phyloP scores from a whole-genome alignment of 768 basidiomycete genomes.

The Candolleomyces efflorescens region DNA sequence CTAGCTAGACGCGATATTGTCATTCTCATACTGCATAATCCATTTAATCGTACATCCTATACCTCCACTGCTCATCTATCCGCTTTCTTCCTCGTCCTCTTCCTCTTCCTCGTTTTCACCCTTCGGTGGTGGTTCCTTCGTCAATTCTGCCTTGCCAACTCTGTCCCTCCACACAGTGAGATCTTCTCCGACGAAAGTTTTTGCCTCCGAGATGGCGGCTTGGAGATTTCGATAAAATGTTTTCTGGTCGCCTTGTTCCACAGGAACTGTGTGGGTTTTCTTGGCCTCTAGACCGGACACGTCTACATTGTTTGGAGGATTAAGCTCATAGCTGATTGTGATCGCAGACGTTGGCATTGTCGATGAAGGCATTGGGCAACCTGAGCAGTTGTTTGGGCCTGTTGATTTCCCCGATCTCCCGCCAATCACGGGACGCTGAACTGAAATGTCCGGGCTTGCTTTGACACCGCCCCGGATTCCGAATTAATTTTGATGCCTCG shows the following conservation, averaged over 20 bases:
- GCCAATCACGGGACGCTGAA: too few species aligned
- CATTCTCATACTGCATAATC: neutral
- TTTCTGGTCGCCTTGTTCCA: constrained; percentile 18
- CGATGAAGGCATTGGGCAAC: constrained; percentile 17
- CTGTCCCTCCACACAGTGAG: constrained; percentile 73
- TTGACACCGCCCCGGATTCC: neutral
- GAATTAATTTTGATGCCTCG: neutral
- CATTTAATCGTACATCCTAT: neutral
- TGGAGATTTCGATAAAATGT: constrained; percentile 50
- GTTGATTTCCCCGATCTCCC: constrained; percentile 8
- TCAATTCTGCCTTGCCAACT: constrained; percentile 59
- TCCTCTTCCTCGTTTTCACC: constrained; percentile 46
- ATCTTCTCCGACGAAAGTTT: constrained; percentile 55
- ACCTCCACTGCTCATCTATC: neutral
- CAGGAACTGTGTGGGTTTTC: constrained; percentile 16
- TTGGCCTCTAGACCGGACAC: constrained; percentile 13
- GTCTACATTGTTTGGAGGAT: constrained; percentile 31
- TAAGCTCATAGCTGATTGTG: constrained; percentile 39
- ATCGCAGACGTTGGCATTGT: constrained; percentile 15
- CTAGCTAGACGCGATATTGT: constrained; percentile 5
- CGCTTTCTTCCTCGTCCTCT: constrained; percentile 18
- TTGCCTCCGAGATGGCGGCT: constrained; percentile 47
- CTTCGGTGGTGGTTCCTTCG: constrained; percentile 48
- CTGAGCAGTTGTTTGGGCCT: constrained; percentile 17
- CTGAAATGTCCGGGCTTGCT: neutral